Percentiles rank a stretch among this genome's conserved stretches.
phyloP scores from a whole-genome alignment of 148 eudicot genomes.

The Tetragonia tetragonoides region DNA sequence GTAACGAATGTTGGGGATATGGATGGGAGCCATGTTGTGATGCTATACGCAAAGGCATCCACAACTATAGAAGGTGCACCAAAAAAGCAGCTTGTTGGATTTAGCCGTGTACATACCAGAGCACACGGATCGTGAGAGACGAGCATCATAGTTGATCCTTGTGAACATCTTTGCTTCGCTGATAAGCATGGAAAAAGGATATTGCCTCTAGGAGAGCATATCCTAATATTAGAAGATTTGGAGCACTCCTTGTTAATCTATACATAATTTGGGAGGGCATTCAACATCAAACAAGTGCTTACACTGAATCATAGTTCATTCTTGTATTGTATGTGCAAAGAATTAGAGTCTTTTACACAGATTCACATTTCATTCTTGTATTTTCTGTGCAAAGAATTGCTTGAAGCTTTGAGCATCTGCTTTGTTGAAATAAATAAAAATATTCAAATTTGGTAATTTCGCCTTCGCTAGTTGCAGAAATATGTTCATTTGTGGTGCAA shows the following conservation, averaged over 20 bases:
- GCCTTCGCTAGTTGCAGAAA: too few relatives aligned
- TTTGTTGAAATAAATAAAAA: too few relatives aligned
- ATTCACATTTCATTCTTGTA: too few relatives aligned
- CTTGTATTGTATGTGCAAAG: background rate
- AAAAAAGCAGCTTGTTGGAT: conserved; percentile 67
- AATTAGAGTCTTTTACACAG: too few relatives aligned
- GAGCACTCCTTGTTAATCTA: conserved; percentile 52
- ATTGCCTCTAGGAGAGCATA: conserved; percentile 69
- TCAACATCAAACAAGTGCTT: background rate
- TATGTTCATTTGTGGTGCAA: too few relatives aligned
- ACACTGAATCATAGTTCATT: background rate
- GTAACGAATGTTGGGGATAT: conserved; percentile 55
- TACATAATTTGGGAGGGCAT: conserved; percentile 18
- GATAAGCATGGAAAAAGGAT: conserved; percentile 68
- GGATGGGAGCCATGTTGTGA: conserved; percentile 69
- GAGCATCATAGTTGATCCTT: conserved; percentile 57
- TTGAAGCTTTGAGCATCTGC: too few relatives aligned
- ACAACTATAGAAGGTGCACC: conserved; percentile 55
- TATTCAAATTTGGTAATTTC: too few relatives aligned
- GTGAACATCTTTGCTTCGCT: conserved; percentile 69
- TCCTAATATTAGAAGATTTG: conserved; percentile 45
- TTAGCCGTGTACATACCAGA: conserved; percentile 51
- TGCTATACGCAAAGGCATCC: conserved; percentile 53
- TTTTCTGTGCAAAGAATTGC: too few relatives aligned
- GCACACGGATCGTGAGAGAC: conserved; percentile 38